Evolutionary conservation across 192 early-diverging fungal genomes (phyloP), one percentile per base, ranked within the genome.

Genomic region (Chytriomyces hyalinus): DNA sequence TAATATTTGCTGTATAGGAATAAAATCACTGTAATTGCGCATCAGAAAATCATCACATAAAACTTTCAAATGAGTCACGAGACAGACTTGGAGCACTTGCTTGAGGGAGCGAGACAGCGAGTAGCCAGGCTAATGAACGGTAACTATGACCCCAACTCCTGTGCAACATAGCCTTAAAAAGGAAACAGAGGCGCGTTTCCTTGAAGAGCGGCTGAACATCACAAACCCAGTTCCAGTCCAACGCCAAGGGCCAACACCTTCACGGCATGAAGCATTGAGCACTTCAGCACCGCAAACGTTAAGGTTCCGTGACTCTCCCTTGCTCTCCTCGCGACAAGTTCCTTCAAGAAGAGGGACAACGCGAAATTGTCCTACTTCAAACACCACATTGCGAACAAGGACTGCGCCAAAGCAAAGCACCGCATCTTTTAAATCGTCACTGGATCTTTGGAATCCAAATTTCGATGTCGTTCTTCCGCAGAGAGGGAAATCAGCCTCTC

Each of bases 181-280:
- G 11, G 1, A 13, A 48, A 73, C 13, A 73, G 71, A 73, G 61
- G 71, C 71, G 11, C n/a, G 71, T 10, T 43, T 44, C n/a, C 43
- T 73, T 5, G 71, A 73, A n/a, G 61, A 73, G 60, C 59, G 17
- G 13, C 44, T 73, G 71, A 43, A 60, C 46, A 73, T 73, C 49
- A 49, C 49, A 7, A 73, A 73, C 71, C 71, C 71, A 0, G 20
- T 48, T 36, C 45, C 68, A 7, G 68, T 70, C 46, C 68, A 53
- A 51, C 68, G 68, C 9, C 15, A 10, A 6, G 11, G 8, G 20
- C 43, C 43, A 67, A 11, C 2, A 7, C 43, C 8, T 17, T 46
- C 43, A 11, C 66, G 13, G 17, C 28, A 10, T 13, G 53, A 57
- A 36, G 44, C 66, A 24, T 11, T 48, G 11, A 11, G 26, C 1